These are phyloP conservation scores for Hypoxylon sp. DNA, from an alignment of 2,329 filamentous ascomycete genomes.

Conservation along the genomic window DNA sequence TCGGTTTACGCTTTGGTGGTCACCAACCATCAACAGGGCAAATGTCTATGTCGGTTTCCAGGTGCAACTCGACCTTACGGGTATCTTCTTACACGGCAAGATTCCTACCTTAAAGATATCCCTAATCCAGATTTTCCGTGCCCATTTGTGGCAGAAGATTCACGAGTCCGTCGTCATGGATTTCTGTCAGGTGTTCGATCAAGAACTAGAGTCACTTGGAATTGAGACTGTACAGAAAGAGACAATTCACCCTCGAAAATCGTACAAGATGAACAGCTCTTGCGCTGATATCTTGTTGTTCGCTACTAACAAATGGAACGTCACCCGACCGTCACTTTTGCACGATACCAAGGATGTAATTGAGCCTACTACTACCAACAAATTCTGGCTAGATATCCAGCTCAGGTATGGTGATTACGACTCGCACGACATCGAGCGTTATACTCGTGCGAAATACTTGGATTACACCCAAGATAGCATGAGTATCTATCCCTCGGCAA, in stretches of 20 bases:
- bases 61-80: slow-evolving; percentile 96
- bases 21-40: slow-evolving; percentile 90
- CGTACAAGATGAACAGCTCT: slow-evolving; percentile 99
- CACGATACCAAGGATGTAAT: slow-evolving; percentile 98
- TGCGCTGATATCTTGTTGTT: slow-evolving; percentile 98
- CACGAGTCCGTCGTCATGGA: slow-evolving; percentile 99
- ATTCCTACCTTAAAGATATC: slow-evolving; percentile 99
- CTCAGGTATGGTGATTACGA: slow-evolving; percentile 98
- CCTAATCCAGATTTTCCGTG: slow-evolving; percentile 98
- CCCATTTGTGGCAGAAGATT: slow-evolving; percentile 99
- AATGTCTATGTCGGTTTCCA: slow-evolving; percentile 99
- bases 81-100: slow-evolving; percentile 99
- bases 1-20: slow-evolving; percentile 99
- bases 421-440: slow-evolving; percentile 98
- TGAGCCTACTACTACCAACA: slow-evolving; percentile 94
- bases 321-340: slow-evolving; percentile 90
- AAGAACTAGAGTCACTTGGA: slow-evolving; percentile 93
- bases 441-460: slow-evolving; percentile 96
- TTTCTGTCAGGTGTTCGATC: slow-evolving; percentile 97
- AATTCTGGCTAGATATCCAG: slow-evolving; percentile 99
- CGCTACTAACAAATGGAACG: slow-evolving; percentile 98
- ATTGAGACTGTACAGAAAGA: slow-evolving; percentile 99
- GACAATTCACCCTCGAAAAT: slow-evolving; percentile 98
- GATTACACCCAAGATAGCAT: slow-evolving; percentile 99
- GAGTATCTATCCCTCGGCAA: slow-evolving; percentile 98